These are phyloP conservation scores for Tanozyma kutaoensis DNA, from an alignment of 805 yeast species.

Conservation along the genomic window DNA sequence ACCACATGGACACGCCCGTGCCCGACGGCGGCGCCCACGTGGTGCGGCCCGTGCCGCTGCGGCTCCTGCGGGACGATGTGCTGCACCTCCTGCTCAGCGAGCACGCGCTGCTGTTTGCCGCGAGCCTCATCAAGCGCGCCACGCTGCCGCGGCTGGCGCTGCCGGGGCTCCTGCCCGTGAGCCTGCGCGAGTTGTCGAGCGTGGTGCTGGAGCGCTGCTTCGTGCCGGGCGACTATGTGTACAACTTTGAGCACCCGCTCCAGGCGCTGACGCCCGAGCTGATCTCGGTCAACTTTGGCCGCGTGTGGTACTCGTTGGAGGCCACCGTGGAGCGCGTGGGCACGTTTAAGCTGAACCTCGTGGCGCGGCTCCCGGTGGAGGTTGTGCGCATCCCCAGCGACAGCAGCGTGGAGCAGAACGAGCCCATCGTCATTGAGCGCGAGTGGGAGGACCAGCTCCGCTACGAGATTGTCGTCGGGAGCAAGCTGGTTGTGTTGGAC, in stretches of 20 bases:
- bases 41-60: constrained; percentile 6
- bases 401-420: constrained; percentile 73
- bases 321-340: constrained; percentile 68
- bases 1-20: constrained; percentile 16
- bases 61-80: constrained; percentile 11
- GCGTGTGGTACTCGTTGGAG: constrained; percentile 56
- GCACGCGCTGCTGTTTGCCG: constrained; percentile 6
- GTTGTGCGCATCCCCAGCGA: constrained; percentile 70
- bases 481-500: constrained; percentile 78
- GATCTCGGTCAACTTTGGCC: constrained; percentile 66
- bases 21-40: constrained; percentile 36
- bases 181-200: constrained; percentile 5
- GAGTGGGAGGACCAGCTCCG: constrained; percentile 91
- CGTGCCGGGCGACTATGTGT: constrained; percentile 81
- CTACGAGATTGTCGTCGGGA: constrained; percentile 84
- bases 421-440: constrained; percentile 80
- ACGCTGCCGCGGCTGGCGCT: constrained; percentile 5
- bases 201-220: constrained; percentile 25
- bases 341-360: constrained; percentile 68
- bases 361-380: constrained; percentile 48
- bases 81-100: constrained; percentile 5
- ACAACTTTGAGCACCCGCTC: constrained; percentile 82
- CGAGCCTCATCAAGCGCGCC: constrained; percentile 13
- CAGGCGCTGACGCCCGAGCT: constrained; percentile 78
- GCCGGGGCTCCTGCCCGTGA: constrained; percentile 10